Evolutionary conservation across 345 rosid species (phyloP), one percentile per base, ranked within the genome.

Genomic region (Corymbia maculata): DNA sequence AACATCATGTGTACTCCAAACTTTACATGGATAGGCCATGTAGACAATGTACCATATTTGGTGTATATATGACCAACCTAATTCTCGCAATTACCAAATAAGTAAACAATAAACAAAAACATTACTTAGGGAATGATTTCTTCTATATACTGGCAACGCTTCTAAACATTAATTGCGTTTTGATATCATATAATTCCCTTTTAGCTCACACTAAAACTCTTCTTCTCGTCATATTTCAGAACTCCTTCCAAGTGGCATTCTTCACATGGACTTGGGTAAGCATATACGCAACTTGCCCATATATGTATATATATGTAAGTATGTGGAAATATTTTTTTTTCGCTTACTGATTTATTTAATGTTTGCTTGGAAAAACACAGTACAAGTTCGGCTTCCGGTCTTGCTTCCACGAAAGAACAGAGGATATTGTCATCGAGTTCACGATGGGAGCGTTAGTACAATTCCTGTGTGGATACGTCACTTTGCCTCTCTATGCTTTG

Each of bases 181-280:
- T 70, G 80, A 70, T 55, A 50, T 59, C 7, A 59, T 26, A 26
- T 30, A 59, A 2, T n/a, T 59, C 4, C 32, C 17, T n/a, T n/a
- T n/a, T 64, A 64, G 36, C 36, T 75, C 82, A 36, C 49, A 10
- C 44, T 75, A 19, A 68, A 42, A 75, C 82, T 75, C 82, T 36
- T 4, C 82, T 15, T 13, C 49, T 51, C 88, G 51, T 55, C 50
- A 21, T 19, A 86, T 88, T 88, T 89, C 95, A 97, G 99, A 97
- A 97, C 89, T 96, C 99, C 21, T 96, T 97, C 89, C 98, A 97
- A 85, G 87, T 97, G 85, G 96, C 99, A 86, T 97, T 96, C 91
- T 96, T 97, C 91, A 94, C 95, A 28, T 96, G 99, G 99, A 96
- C 97, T 89, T 94, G 95, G 93, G 98, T 97, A 94, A 92, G 93